A percentile compares a stretch with the other conserved stretches of the same genome.
Conservation (phyloP, 2,329 filamentous ascomycete species). For the Cladosporium austrohemisphaericum region DNA sequence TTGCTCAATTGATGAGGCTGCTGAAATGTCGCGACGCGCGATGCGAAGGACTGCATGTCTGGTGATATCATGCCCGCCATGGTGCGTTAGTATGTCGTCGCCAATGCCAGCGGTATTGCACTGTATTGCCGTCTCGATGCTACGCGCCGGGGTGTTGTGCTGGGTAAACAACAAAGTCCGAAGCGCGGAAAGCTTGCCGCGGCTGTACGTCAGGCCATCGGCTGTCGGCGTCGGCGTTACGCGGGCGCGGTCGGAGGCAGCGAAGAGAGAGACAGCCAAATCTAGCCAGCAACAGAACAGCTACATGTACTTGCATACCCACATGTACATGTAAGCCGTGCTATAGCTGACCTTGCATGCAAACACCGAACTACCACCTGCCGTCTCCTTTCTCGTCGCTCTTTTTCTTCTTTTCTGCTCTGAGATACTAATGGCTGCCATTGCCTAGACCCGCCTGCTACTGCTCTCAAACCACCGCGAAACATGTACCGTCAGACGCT, state of each 20-base stretch:
- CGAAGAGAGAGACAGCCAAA: neutral
- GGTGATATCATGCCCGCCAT: conserved; percentile 36
- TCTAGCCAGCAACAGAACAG: neutral
- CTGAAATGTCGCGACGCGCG: conserved; percentile 77
- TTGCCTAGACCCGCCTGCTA: neutral
- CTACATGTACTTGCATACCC: too few species aligned
- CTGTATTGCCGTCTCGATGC: too few species aligned
- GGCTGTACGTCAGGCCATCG: too few species aligned
- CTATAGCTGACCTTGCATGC: too few species aligned
- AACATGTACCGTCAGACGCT: conserved; percentile 26
- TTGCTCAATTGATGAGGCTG: conserved; percentile 60
- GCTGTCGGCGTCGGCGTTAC: too few species aligned
- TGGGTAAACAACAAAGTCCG: conserved; percentile 9
- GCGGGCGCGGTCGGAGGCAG: conserved; percentile 1
- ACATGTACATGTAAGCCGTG: too few species aligned
- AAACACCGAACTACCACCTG: too few species aligned
- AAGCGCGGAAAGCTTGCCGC: too few species aligned
- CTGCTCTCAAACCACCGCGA: neutral
- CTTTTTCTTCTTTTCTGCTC: neutral
- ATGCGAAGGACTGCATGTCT: conserved; percentile 62
- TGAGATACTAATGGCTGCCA: too few species aligned
- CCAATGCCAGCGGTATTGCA: too few species aligned
- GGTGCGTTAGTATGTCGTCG: conserved; percentile 13
- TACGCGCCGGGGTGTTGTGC: neutral
- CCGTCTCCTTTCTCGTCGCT: neutral